phyloP scores from a whole-genome alignment of 2,329 filamentous ascomycete species.

The Rutstroemia sp. region DNA sequence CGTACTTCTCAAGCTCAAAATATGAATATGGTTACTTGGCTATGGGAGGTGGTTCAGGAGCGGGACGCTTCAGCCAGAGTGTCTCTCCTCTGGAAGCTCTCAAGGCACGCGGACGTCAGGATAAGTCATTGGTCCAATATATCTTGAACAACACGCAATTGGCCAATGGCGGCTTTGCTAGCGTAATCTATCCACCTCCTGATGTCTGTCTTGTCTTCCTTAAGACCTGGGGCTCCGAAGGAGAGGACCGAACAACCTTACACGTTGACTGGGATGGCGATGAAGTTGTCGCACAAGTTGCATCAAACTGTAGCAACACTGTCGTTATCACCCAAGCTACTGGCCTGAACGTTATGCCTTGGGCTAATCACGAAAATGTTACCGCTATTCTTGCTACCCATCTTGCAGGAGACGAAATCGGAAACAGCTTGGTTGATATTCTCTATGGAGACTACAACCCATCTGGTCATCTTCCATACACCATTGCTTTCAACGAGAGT shows the following conservation, averaged over 20 bases:
- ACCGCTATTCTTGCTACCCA: constrained; percentile 53
- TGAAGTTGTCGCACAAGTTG: constrained; percentile 34
- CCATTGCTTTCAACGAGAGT: constrained; percentile 46
- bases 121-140: constrained; percentile 43
- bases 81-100: constrained; percentile 50
- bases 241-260: constrained; percentile 46
- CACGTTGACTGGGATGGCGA: constrained; percentile 16
- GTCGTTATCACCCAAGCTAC: constrained; percentile 60
- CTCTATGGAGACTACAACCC: constrained; percentile 55
- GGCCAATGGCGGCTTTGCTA: constrained; percentile 3
- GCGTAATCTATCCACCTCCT: constrained; percentile 35
- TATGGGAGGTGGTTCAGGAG: constrained; percentile 40
- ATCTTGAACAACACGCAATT: constrained; percentile 35
- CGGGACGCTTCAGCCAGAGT: constrained; percentile 36
- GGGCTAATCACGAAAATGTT: constrained; percentile 50
- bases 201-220: constrained; percentile 63
- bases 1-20: constrained; percentile 12
- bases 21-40: constrained; percentile 39
- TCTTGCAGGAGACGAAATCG: constrained; percentile 52
- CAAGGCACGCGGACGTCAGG: constrained; percentile 34
- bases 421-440: constrained; percentile 52
- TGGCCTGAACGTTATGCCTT: constrained; percentile 56
- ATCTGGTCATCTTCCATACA: constrained; percentile 51
- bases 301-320: constrained; percentile 45
- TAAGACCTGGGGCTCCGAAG: constrained; percentile 65